Percentiles rank a stretch among this genome's conserved stretches.
These are phyloP conservation scores for Tricholoma sp. DNA, from an alignment of 768 basidiomycete genomes.

Conservation along the genomic window DNA sequence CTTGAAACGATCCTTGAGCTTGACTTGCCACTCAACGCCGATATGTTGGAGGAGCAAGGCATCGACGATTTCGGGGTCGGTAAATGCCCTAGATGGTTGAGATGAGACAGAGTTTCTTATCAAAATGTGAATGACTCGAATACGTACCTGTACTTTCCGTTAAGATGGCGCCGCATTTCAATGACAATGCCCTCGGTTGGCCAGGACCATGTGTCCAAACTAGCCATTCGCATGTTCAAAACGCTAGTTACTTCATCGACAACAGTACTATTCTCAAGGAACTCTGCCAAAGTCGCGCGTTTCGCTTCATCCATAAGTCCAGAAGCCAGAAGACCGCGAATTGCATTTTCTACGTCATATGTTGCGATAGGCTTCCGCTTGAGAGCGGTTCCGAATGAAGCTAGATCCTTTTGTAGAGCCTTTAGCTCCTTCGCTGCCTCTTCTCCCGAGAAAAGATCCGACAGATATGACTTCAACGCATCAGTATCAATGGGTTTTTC, in stretches of 20 bases:
- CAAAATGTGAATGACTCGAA: not conserved
- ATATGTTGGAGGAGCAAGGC: conserved; percentile 40
- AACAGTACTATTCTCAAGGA: conserved; percentile 32
- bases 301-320: conserved; percentile 38
- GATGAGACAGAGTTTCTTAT: not conserved
- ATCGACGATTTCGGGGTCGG: conserved; percentile 43
- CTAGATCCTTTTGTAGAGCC: conserved; percentile 24
- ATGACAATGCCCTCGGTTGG: conserved; percentile 34
- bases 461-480: conserved; percentile 30
- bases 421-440: conserved; percentile 26
- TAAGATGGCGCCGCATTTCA: conserved; percentile 42
- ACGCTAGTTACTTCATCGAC: conserved; percentile 39
- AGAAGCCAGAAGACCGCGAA: conserved; percentile 29
- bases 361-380: conserved; percentile 20
- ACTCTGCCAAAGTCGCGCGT: conserved; percentile 35
- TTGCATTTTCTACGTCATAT: conserved; percentile 24
- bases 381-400: conserved; percentile 23
- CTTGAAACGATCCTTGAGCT: conserved; percentile 27
- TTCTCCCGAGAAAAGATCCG: conserved; percentile 30
- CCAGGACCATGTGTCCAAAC: conserved; percentile 40
- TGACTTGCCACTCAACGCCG: conserved; percentile 37
- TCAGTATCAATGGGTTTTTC: conserved; percentile 27
- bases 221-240: conserved; percentile 39
- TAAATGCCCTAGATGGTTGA: conserved; percentile 32
- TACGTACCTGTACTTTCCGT: conserved; percentile 40